Evolutionary conservation across 1,284 basidiomycete genomes (phyloP).

Genomic region (Grifola frondosa): DNA sequence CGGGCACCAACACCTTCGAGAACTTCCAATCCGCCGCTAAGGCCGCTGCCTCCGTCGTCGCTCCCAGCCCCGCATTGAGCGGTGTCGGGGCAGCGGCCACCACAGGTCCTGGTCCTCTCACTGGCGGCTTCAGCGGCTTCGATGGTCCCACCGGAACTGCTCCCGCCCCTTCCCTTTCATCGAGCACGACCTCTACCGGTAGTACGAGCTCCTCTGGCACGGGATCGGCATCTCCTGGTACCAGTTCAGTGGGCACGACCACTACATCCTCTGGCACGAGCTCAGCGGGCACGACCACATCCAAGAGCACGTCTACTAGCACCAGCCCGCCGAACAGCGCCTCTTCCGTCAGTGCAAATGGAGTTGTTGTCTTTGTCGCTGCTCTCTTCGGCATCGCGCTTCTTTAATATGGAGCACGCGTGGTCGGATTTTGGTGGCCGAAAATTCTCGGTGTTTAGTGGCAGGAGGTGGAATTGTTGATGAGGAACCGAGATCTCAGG

Average conservation of each 20-base stretch:
- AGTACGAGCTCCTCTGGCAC: constrained; percentile 18
- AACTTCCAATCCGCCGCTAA: constrained; percentile 39
- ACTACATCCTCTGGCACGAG: neutral
- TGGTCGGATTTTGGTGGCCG: too few species aligned
- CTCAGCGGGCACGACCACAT: too few species aligned
- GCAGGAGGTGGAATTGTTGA: too few species aligned
- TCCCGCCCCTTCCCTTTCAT: too few species aligned
- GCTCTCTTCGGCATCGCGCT: constrained; percentile 21
- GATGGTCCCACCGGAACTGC: constrained; percentile 26
- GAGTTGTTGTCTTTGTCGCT: constrained; percentile 18
- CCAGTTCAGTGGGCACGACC: neutral
- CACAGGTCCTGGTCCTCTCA: constrained; percentile 38
- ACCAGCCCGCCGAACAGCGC: too few species aligned
- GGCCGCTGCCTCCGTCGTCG: constrained; percentile 28
- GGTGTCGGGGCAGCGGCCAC: constrained; percentile 47
- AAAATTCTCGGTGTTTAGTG: too few species aligned
- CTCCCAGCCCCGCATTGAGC: constrained; percentile 29
- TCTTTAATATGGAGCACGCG: too few species aligned
- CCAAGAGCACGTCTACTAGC: too few species aligned
- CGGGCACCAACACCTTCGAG: constrained; percentile 46
- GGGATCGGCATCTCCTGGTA: constrained; percentile 9
- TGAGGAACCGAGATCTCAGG: too few species aligned
- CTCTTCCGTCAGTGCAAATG: constrained; percentile 11
- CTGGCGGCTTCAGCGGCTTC: constrained; percentile 30
- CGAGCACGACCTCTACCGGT: too few species aligned